Base-by-base conservation (phyloP, 169 alveolate genomes). In the Ichthyophthirius multifiliis region DNA sequence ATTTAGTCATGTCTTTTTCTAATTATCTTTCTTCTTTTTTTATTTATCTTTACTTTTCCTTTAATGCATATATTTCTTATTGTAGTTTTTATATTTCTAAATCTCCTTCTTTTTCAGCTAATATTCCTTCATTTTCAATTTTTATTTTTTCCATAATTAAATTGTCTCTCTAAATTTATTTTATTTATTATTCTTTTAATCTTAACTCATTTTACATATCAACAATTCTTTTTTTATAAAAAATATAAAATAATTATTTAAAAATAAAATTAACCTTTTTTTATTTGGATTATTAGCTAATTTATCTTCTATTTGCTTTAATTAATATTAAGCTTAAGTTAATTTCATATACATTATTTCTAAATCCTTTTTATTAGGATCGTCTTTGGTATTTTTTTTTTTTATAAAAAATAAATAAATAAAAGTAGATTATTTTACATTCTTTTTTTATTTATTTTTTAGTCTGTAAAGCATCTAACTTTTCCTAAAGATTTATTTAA, bases 101-200 rank as follows among this genome's bases (percentile, higher is more conserved):
- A 4, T 34, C 71, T 27, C 43, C 71, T 55, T 55, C 71, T 55
- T 39, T 55, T 23, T 55, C 71, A 55, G 71, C 71, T 20, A 55
- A 27, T 1, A 55, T 55, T 27, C 43, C 71, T 55, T 55, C 71
- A 55, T 55, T 55, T 27, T 55, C 23, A 5, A 55, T 55, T 23
- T 55, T 55, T 13, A 55, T 55, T 6, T 55, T 39, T 27, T 55
- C 71, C 5, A 55, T 34, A 7, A 55, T n/a, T 55, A 4, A 27
- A 55, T 55, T 55, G 23, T 55, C 71, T 27, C 31, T 55, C 4
- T 27, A 15, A 12, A 55, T 12, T 18, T 55, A 27, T 55, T 55
- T 27, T 27, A 55, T 34, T 20, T 27, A 7, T 39, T 27, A 27
- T 55, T 55, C 23, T 10, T 55, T 55, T 39, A 27, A 34, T 55